Base-by-base conservation (phyloP, 179 eudicot species). In the Heliamphora pulchella region DNA sequence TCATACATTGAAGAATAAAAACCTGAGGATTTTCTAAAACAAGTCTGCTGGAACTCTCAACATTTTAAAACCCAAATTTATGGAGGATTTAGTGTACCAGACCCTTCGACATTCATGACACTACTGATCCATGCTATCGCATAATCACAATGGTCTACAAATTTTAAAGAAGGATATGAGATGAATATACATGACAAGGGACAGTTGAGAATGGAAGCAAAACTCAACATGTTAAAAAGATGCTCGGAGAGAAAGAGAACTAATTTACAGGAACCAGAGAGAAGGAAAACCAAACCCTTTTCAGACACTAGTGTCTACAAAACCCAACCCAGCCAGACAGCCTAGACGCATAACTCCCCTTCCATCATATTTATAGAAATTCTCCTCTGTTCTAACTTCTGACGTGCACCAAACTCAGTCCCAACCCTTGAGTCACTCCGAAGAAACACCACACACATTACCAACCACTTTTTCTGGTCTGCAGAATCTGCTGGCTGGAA, bases 251-350 rank as follows among this genome's bases (percentile, higher is more conserved):
- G 43, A 2, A 15, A 78, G 10, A 54, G 14, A 58, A 20, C 41
- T 78, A 78, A 78, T 78, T 78, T 78, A 78, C 81, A 68, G 2
- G 5, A 78, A 59, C 31, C n/a, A 78, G 39, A 5, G 15, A 41
- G n/a, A n/a, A 18, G 54, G 11, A 41, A 57, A 55, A 57, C 41
- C 54, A 78, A 17, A 78, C n/a, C 53, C 48, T 1, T 11, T 53
- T 46, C 9, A 51, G 41, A 69, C 51, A 54, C 31, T 44, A 11
- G 9, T 4, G 65, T 69, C 74, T 13, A 6, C 17, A 78, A 68
- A 66, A 78, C 74, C 43, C 5, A 67, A 53, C 66, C 75, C 10
- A 18, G 8, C 10, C 39, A 53, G 31, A 31, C 31, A 31, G 31
- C 65, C 51, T 55, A 57, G 62, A 41, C 17, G 8, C 63, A 31